These are phyloP conservation scores for Citropsis articulata DNA, from an alignment of 345 rosid genomes.

Conservation along the genomic window DNA sequence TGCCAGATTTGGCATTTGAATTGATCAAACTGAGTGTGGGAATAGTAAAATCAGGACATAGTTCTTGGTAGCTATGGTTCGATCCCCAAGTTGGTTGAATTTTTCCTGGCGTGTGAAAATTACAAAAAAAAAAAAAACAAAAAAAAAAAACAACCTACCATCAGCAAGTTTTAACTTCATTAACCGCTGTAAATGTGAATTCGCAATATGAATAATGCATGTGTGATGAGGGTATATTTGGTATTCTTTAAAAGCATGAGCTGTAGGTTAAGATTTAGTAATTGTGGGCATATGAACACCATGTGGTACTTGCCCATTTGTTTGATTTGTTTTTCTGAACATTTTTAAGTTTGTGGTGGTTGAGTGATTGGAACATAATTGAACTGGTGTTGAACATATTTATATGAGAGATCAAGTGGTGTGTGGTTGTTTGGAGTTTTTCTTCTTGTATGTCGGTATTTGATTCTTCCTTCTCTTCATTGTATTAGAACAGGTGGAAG, in stretches of 20 bases:
- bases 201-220: not conserved
- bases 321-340: not conserved
- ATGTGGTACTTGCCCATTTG: not conserved
- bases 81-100: not conserved
- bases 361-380: constrained; percentile 17
- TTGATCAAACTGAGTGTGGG: not conserved
- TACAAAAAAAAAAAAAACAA: not conserved
- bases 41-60: not conserved
- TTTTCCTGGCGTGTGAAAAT: not conserved
- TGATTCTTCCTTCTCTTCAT: constrained; percentile 19
- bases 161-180: not conserved
- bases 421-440: constrained; percentile 20
- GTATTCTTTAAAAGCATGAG: not conserved
- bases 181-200: not conserved
- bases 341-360: constrained; percentile 13
- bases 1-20: not conserved
- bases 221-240: not conserved
- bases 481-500: constrained; percentile 26
- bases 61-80: not conserved
- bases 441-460: not conserved
- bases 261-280: not conserved
- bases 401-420: constrained; percentile 8
- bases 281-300: not conserved
- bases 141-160: not conserved
- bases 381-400: not conserved